A percentile compares a stretch with the other conserved stretches of the same genome.
Conservation (phyloP, 495 filamentous ascomycete species). For the Lichenothelia convexa region DNA sequence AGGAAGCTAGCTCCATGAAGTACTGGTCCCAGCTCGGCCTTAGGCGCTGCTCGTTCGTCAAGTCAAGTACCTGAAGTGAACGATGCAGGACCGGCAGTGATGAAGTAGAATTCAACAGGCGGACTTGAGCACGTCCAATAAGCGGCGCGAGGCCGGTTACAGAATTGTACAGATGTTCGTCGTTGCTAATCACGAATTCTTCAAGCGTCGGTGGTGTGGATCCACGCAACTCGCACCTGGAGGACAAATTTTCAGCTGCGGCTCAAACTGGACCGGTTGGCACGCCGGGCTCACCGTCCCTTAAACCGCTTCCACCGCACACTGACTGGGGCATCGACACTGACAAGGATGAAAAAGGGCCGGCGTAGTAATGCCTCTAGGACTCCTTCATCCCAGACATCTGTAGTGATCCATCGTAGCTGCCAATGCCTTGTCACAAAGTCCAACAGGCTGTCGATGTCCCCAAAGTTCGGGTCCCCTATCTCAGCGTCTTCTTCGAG, state of each 20-base stretch:
- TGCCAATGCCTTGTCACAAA: slow-evolving; percentile 76
- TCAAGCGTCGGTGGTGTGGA: slow-evolving; percentile 42
- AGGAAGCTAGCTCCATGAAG: slow-evolving; percentile 87
- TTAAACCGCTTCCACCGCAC: slow-evolving; percentile 63
- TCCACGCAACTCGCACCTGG: too few species aligned
- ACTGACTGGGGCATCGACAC: slow-evolving; percentile 73
- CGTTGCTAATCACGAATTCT: slow-evolving; percentile 58
- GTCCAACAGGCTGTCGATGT: slow-evolving; percentile 47
- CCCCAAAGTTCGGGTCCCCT: slow-evolving; percentile 30
- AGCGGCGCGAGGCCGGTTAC: slow-evolving; percentile 47
- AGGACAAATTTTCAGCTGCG: too few species aligned
- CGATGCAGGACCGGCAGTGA: slow-evolving; percentile 48
- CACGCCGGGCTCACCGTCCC: too few species aligned
- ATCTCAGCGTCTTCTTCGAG: slow-evolving; percentile 11
- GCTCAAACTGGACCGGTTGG: too few species aligned
- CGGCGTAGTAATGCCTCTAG: slow-evolving; percentile 57
- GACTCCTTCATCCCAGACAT: slow-evolving; percentile 47
- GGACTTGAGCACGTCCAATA: slow-evolving; percentile 60
- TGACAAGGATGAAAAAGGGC: slow-evolving; percentile 84
- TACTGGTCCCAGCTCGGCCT: slow-evolving; percentile 94
- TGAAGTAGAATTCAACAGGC: slow-evolving; percentile 66
- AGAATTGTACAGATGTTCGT: slow-evolving; percentile 57
- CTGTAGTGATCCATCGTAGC: slow-evolving; percentile 64
- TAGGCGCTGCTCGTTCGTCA: slow-evolving; percentile 60
- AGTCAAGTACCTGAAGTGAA: slow-evolving; percentile 47